Evolutionary conservation across 202 grass and related monocot genomes (phyloP).

Genomic region (Zizania palustris): DNA sequence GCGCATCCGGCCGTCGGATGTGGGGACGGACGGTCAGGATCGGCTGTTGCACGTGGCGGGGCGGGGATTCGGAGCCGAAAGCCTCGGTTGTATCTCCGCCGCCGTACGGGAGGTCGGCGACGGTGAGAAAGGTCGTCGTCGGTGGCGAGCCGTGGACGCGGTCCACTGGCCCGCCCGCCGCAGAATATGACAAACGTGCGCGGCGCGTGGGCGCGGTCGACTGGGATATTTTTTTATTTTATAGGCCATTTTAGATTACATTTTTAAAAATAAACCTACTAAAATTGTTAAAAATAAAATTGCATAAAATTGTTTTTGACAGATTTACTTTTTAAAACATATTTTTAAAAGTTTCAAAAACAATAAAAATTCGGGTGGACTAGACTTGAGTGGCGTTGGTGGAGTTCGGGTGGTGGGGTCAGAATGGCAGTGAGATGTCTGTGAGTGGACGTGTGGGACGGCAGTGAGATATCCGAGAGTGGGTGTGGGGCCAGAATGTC

Average conservation of each 20-base stretch:
- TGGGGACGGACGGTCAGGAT: not conserved
- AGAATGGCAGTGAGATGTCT: not conserved
- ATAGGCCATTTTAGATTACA: no score
- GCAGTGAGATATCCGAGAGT: no score
- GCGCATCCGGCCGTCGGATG: not conserved
- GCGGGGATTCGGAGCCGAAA: conserved; percentile 56
- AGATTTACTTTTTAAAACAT: no score
- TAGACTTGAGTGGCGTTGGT: conserved; percentile 11
- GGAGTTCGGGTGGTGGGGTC: not conserved
- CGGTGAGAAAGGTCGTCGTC: conserved; percentile 34
- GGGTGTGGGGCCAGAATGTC: not conserved
- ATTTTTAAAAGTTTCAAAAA: no score
- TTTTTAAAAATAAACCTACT: no score
- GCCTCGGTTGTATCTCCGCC: conserved; percentile 56
- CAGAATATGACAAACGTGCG: conserved; percentile 15
- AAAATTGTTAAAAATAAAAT: no score
- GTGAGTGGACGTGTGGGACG: not conserved
- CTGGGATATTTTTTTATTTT: not conserved
- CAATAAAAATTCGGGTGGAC: no score
- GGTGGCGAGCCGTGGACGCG: not conserved
- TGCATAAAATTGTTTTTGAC: no score
- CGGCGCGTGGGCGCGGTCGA: not conserved
- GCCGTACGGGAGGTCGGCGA: conserved; percentile 36
- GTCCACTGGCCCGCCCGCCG: not conserved
- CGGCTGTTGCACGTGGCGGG: conserved; percentile 28